Base-by-base conservation (phyloP, 2,329 filamentous ascomycete genomes). In the Aspergillus pseudotamarii region DNA sequence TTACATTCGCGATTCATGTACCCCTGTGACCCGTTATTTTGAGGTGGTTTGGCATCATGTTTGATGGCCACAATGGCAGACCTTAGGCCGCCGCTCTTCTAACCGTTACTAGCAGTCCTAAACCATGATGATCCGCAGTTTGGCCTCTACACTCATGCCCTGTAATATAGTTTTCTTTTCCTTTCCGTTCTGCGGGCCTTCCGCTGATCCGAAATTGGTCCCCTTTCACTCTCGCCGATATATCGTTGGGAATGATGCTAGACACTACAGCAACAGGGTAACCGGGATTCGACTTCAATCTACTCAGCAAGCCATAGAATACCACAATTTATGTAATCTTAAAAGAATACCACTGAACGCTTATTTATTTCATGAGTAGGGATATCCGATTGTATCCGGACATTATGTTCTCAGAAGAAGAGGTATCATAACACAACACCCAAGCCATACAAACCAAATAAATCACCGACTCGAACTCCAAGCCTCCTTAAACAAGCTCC, bases 401-500 rank as follows among this genome's bases (percentile, higher is more conserved):
- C 28, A 11, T 34, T 32, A 32, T 32, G 26, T 14, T 51, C 23
- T 55, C 34, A 56, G 41, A 23, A 50, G 19, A 36, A 21, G 38
- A 59, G 57, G 48, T 62, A 64, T 64, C 62, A 62, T 50, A 41
- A 34, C 38, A 43, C 30, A 34, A 14, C 48, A 32, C 28, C 6
- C 46, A 30, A 30, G 46, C 28, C 21, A 26, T n/a, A 61, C 41
- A 19, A 21, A 38, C 38, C 30, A 23, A 55, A 54, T 64, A 23
- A 55, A 51, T 64, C 28, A 69, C 57, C 58, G 68, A 58, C 62
- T 65, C 23, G 69, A 64, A 55, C 34, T 64, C 90, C 91, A 95
- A 50, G 89, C 90, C 51, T 81, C 81, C 78, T 86, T 90, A 74
- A 97, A 97, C 26, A 91, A 75, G 6, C 76, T 81, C 41, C 85